Percentiles rank a stretch among this genome's conserved stretches.
Conservation (phyloP, 768 basidiomycete species). For the Suillus variegatus region DNA sequence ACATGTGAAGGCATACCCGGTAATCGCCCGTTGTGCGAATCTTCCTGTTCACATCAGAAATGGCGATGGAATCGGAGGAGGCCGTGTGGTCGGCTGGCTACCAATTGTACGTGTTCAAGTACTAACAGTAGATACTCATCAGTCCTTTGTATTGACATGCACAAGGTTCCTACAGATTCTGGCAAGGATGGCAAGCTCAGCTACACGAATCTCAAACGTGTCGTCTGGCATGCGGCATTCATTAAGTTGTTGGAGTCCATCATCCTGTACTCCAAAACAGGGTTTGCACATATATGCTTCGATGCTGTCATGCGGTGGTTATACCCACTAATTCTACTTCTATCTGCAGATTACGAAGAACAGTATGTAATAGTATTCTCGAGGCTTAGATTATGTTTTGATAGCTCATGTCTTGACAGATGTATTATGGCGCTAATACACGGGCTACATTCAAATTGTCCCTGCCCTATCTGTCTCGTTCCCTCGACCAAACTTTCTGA, state of each 20-base stretch:
- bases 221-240: conserved; percentile 26
- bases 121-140: not conserved
- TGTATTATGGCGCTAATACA: conserved; percentile 33
- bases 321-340: conserved; percentile 23
- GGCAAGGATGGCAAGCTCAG: conserved; percentile 8
- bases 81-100: conserved; percentile 22
- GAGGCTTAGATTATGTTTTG: too few species aligned
- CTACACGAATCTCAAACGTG: conserved; percentile 20
- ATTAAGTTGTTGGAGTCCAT: conserved; percentile 13
- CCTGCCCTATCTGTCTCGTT: conserved; percentile 40
- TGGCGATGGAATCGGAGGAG: conserved; percentile 13
- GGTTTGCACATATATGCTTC: conserved; percentile 22
- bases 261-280: conserved; percentile 10
- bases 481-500: conserved; percentile 26
- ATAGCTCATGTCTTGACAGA: too few species aligned
- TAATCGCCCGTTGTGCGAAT: conserved; percentile 18
- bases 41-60: conserved; percentile 16
- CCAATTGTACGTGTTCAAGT: conserved; percentile 6
- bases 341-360: conserved; percentile 31
- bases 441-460: conserved; percentile 26
- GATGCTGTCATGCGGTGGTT: conserved; percentile 26
- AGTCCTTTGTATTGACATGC: too few species aligned
- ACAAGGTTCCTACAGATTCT: not conserved
- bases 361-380: conserved; percentile 16
- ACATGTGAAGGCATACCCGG: conserved; percentile 18